These are phyloP conservation scores for Mortierella sp. DNA, from an alignment of 371 early-diverging fungal species.

Conservation along the genomic window DNA sequence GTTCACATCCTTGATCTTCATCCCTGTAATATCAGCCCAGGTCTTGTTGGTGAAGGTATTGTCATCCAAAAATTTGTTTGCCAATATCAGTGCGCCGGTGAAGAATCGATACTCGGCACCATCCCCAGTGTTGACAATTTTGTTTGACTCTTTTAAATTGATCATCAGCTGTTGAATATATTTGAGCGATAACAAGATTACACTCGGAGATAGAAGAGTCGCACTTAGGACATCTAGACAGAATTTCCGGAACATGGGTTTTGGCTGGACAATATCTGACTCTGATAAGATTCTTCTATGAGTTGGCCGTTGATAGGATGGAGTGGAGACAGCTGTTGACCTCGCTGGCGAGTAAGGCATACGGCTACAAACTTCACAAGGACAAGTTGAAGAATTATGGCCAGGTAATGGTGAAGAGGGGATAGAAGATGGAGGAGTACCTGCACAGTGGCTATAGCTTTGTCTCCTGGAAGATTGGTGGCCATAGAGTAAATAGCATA, in stretches of 20 bases:
- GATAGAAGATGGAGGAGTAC: slow-evolving; percentile 24
- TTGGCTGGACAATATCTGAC: slow-evolving; percentile 49
- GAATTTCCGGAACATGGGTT: slow-evolving; percentile 52
- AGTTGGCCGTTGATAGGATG: slow-evolving; percentile 17
- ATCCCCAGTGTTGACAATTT: slow-evolving; percentile 62
- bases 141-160: slow-evolving; percentile 63
- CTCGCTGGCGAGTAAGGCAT: slow-evolving; percentile 18
- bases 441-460: slow-evolving; percentile 17
- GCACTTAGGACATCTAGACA: slow-evolving; percentile 61
- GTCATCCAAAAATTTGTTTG: slow-evolving; percentile 74
- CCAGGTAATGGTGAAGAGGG: slow-evolving; percentile 37
- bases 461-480: slow-evolving; percentile 57
- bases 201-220: slow-evolving; percentile 69
- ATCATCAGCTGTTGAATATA: slow-evolving; percentile 68
- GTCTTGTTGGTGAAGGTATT: slow-evolving; percentile 75
- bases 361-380: slow-evolving; percentile 23
- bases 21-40: slow-evolving; percentile 76
- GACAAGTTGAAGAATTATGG: slow-evolving; percentile 13
- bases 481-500: slow-evolving; percentile 59
- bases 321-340: slow-evolving; percentile 5
- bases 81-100: slow-evolving; percentile 67
- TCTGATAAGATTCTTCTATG: slow-evolving; percentile 42
- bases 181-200: slow-evolving; percentile 70
- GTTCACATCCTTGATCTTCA: slow-evolving; percentile 71
- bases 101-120: slow-evolving; percentile 83